Percentiles rank a stretch among this genome's conserved stretches.
Evolutionary conservation across 139 green algal genomes (phyloP).

Genomic region (Monoraphidium neglectum): DNA sequence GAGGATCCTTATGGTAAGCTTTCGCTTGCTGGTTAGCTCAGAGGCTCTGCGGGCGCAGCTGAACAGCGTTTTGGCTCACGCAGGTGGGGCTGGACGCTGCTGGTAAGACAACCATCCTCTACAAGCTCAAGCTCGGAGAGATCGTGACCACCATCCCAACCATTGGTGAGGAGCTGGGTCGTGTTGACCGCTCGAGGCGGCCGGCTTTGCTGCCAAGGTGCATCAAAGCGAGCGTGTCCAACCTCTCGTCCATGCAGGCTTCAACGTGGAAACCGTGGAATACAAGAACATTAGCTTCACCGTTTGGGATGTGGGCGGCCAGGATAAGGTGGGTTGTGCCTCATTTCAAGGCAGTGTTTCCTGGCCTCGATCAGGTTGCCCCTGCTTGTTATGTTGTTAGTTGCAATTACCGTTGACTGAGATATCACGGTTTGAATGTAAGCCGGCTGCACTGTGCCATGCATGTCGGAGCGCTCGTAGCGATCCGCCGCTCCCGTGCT

Average conservation of each 20-base stretch:
- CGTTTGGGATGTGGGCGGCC: constrained; percentile 78
- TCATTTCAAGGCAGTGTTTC: constrained; percentile 11
- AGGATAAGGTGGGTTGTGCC: constrained; percentile 87
- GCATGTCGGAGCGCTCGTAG: no score
- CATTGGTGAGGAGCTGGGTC: constrained; percentile 64
- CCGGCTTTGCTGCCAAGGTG: no score
- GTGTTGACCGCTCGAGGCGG: no score
- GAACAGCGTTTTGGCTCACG: no score
- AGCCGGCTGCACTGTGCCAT: no score
- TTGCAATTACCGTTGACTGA: constrained; percentile 35
- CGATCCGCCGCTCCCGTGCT: no score
- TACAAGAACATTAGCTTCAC: constrained; percentile 68
- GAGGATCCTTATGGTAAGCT: constrained; percentile 95
- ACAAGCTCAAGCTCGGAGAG: constrained; percentile 88
- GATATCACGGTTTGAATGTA: no score
- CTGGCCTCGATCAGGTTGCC: neutral
- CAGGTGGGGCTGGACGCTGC: constrained; percentile 92
- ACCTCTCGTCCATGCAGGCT: no score
- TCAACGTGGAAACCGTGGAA: constrained; percentile 76
- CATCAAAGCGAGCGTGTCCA: no score
- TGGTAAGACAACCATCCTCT: constrained; percentile 94
- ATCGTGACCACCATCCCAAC: constrained; percentile 83
- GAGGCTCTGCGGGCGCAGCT: no score
- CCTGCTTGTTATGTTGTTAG: neutral
- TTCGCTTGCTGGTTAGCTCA: neutral